Percentiles rank a stretch among this genome's conserved stretches.
phyloP scores from a whole-genome alignment of 2,329 filamentous ascomycete genomes.

The Phaeophleospora eucalypticola region DNA sequence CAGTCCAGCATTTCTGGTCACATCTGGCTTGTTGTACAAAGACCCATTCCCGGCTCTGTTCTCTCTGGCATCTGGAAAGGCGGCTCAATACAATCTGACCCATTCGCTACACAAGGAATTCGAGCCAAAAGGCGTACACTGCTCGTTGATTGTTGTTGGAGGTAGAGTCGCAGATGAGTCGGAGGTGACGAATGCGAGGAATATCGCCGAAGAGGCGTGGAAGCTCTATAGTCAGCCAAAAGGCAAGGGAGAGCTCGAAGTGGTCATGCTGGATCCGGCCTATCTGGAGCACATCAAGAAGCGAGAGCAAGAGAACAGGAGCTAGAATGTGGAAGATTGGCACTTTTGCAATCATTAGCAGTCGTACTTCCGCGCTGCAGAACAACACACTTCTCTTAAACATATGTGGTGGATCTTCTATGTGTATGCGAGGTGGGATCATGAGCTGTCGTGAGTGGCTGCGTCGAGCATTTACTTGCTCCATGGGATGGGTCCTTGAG shows the following conservation, averaged over 20 bases:
- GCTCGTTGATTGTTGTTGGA: conserved; percentile 44
- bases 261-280: conserved; percentile 25
- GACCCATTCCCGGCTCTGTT: conserved; percentile 38
- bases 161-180: conserved; percentile 39
- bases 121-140: conserved; percentile 39
- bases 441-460: too few relatives aligned
- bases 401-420: too few relatives aligned
- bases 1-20: conserved; percentile 47
- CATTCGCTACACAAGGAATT: conserved; percentile 43
- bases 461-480: too few relatives aligned
- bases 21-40: conserved; percentile 43
- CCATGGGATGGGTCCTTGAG: conserved; percentile 18
- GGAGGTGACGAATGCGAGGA: conserved; percentile 39
- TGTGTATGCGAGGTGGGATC: too few relatives aligned
- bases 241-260: conserved; percentile 34
- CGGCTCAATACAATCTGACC: conserved; percentile 48
- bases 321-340: too few relatives aligned
- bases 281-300: conserved; percentile 17
- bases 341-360: too few relatives aligned
- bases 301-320: conserved; percentile 1
- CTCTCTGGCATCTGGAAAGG: conserved; percentile 47
- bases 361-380: too few relatives aligned
- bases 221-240: conserved; percentile 38
- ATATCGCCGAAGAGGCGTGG: conserved; percentile 44
- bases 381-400: too few relatives aligned